Conservation (phyloP, 2,329 filamentous ascomycete genomes). For the Alternaria postmessia region DNA sequence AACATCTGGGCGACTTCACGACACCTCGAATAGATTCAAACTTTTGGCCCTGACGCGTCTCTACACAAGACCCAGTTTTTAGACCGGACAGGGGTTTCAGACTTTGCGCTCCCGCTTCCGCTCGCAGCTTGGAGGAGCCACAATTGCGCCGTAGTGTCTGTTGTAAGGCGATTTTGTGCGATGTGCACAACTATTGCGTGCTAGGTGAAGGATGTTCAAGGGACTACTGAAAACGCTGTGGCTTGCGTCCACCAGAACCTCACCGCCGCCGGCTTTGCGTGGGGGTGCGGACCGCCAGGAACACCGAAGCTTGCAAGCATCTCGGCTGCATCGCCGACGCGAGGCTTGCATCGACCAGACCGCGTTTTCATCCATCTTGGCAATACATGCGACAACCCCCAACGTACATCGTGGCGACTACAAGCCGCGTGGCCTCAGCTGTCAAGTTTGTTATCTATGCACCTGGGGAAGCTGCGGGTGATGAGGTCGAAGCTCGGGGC, state of each 20-base stretch:
- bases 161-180: conserved; percentile 16
- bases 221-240: conserved; percentile 5
- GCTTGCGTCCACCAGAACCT: conserved; percentile 4
- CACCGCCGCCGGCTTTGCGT: conserved; percentile 1
- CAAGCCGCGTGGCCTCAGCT: conserved; percentile 10
- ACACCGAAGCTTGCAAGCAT: conserved; percentile 6
- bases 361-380: background rate
- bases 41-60: conserved; percentile 17
- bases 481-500: conserved; percentile 1
- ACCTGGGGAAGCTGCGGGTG: conserved; percentile 5
- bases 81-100: conserved; percentile 20
- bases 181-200: conserved; percentile 10
- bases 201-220: conserved; percentile 1
- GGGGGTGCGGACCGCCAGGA: conserved; percentile 6
- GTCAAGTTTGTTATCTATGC: conserved; percentile 2
- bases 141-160: conserved; percentile 19
- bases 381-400: conserved; percentile 5
- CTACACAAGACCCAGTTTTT: conserved; percentile 13
- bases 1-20: conserved; percentile 8
- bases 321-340: conserved; percentile 12
- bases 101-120: conserved; percentile 15
- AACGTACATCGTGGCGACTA: conserved; percentile 6
- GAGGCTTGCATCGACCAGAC: conserved; percentile 9
- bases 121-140: conserved; percentile 7
- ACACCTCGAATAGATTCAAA: conserved; percentile 7